These are phyloP conservation scores for Pyrenophora graminea DNA, from an alignment of 2,329 filamentous ascomycete species.

Conservation along the genomic window DNA sequence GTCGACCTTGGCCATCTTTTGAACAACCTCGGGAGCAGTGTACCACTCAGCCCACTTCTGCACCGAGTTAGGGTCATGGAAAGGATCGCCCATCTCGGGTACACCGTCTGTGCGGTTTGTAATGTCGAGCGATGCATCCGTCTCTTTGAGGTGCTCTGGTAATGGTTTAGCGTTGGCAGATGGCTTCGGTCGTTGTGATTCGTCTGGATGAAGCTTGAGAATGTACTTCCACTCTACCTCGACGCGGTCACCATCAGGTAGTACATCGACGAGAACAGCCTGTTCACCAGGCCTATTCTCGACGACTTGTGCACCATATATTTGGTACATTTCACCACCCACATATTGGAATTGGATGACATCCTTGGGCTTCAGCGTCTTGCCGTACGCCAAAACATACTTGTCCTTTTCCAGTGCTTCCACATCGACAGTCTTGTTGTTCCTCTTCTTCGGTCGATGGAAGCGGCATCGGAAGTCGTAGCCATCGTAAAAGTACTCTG, in stretches of 20 bases:
- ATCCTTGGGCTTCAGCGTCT: constrained; percentile 70
- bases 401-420: constrained; percentile 71
- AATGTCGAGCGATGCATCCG: constrained; percentile 49
- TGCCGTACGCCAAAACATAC: constrained; percentile 70
- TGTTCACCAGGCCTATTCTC: constrained; percentile 80
- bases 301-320: constrained; percentile 86
- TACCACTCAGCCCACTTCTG: constrained; percentile 71
- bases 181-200: constrained; percentile 74
- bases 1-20: constrained; percentile 69
- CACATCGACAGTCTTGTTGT: constrained; percentile 73
- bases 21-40: constrained; percentile 49
- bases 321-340: constrained; percentile 76
- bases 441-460: constrained; percentile 86
- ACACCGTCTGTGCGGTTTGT: constrained; percentile 56
- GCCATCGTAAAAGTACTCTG: constrained; percentile 87
- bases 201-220: constrained; percentile 70
- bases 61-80: constrained; percentile 51
- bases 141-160: constrained; percentile 60
- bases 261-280: constrained; percentile 75
- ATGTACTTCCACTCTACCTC: constrained; percentile 88
- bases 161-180: constrained; percentile 73
- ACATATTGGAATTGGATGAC: constrained; percentile 86
- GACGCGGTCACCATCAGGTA: constrained; percentile 77
- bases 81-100: constrained; percentile 53
- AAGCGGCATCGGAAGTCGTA: constrained; percentile 95